These are phyloP conservation scores for Venturia nashicola DNA, from an alignment of 2,329 filamentous ascomycete species.

Conservation along the genomic window DNA sequence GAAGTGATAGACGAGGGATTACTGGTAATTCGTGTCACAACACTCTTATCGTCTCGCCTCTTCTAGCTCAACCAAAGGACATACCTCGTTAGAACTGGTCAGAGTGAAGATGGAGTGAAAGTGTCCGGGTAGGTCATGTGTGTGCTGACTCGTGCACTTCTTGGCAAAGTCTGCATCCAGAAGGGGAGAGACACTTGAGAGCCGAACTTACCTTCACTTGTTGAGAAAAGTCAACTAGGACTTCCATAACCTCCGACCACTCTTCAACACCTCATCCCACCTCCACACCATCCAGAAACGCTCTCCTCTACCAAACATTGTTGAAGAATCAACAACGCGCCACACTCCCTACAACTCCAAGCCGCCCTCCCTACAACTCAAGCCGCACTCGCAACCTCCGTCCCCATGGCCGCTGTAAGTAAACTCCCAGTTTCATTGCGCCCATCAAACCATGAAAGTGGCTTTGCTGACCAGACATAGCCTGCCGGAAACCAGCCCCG, in stretches of 20 bases:
- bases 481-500: conserved; percentile 39
- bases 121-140: not conserved
- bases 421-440: not conserved
- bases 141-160: not conserved
- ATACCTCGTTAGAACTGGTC: not conserved
- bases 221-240: not conserved
- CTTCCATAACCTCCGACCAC: not conserved
- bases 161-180: not conserved
- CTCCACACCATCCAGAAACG: not conserved
- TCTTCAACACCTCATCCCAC: not conserved
- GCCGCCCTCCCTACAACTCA: not conserved
- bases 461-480: conserved; percentile 17
- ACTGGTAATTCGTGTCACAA: too few species aligned
- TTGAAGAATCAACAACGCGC: not conserved
- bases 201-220: not conserved
- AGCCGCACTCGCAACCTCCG: not conserved
- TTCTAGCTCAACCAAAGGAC: too few species aligned
- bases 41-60: too few species aligned
- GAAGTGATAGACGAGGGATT: not conserved
- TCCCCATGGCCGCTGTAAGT: conserved; percentile 1
- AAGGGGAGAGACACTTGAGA: not conserved
- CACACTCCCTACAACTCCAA: not conserved
- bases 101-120: not conserved
- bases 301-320: not conserved
- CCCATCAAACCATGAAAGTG: not conserved